These are phyloP conservation scores for Cucurbita pepo DNA, from an alignment of 306 rosid genomes.

Conservation along the genomic window DNA sequence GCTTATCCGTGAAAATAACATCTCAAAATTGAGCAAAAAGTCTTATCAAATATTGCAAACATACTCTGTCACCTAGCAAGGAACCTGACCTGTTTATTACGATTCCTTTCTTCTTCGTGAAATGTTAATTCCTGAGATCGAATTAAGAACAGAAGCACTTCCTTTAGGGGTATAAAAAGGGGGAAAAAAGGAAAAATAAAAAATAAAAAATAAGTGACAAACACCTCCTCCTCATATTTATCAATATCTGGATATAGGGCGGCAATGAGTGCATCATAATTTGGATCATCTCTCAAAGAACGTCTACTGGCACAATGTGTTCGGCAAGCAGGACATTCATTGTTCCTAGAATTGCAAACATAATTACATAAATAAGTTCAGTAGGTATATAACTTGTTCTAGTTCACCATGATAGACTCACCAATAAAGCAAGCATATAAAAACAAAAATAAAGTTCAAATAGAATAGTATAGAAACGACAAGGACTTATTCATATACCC, in stretches of 20 bases:
- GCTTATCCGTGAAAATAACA: background rate
- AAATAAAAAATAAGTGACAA: constrained; percentile 11
- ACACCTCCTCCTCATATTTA: constrained; percentile 84
- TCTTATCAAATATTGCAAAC: constrained; percentile 2
- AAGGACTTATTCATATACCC: constrained; percentile 37
- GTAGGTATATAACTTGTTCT: background rate
- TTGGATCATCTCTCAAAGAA: constrained; percentile 97
- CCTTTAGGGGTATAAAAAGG: background rate
- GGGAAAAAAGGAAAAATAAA: background rate
- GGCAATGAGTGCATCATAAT: constrained; percentile 71
- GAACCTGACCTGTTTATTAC: constrained; percentile 75
- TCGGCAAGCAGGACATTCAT: constrained; percentile 97
- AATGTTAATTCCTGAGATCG: constrained; percentile 66
- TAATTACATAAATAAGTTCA: background rate
- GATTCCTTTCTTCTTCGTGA: constrained; percentile 84
- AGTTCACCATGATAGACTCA: background rate
- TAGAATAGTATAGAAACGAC: constrained; percentile 4
- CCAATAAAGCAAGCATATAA: background rate
- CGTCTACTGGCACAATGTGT: constrained; percentile 98
- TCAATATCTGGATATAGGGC: constrained; percentile 82
- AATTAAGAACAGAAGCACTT: constrained; percentile 10
- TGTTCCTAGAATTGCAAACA: constrained; percentile 44
- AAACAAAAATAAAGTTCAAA: constrained; percentile 3
- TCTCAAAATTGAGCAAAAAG: background rate
- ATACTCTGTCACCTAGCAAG: background rate